These are phyloP conservation scores for Amphicarpaea edgeworthii DNA, from an alignment of 306 rosid genomes.

Conservation along the genomic window DNA sequence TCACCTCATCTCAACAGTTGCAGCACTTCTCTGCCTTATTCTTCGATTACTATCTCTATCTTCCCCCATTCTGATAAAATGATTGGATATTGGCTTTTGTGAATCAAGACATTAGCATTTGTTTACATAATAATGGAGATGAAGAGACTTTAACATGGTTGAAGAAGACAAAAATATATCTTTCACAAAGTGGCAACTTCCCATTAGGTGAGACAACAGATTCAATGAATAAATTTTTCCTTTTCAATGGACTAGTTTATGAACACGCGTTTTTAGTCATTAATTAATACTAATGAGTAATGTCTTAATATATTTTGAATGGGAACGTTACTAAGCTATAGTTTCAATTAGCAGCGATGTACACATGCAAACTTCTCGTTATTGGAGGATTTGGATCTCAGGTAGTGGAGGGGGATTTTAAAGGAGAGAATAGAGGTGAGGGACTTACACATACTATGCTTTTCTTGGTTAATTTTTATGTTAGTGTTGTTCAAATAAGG, in stretches of 20 bases:
- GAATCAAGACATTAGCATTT: constrained; percentile 20
- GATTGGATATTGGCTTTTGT: constrained; percentile 11
- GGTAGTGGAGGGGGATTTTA: background rate
- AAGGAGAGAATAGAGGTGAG: background rate
- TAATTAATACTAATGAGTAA: too few species aligned
- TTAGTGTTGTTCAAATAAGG: too few species aligned
- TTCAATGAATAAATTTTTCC: constrained; percentile 14
- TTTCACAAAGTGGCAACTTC: constrained; percentile 33
- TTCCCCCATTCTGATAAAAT: background rate
- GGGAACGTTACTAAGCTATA: background rate
- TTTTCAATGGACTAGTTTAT: background rate
- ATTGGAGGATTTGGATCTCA: background rate
- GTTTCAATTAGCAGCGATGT: too few species aligned
- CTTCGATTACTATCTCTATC: background rate
- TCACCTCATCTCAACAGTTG: background rate
- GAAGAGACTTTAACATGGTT: constrained; percentile 9
- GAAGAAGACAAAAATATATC: constrained; percentile 24
- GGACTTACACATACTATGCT: background rate
- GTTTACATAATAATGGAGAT: constrained; percentile 38
- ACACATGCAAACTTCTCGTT: too few species aligned
- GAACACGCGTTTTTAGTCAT: background rate
- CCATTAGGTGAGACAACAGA: constrained; percentile 21
- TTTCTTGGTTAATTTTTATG: too few species aligned
- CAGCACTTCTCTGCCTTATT: background rate
- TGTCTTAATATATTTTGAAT: background rate